Base-by-base conservation (phyloP, 306 rosid genomes). In the Acacia melanoxylon region DNA sequence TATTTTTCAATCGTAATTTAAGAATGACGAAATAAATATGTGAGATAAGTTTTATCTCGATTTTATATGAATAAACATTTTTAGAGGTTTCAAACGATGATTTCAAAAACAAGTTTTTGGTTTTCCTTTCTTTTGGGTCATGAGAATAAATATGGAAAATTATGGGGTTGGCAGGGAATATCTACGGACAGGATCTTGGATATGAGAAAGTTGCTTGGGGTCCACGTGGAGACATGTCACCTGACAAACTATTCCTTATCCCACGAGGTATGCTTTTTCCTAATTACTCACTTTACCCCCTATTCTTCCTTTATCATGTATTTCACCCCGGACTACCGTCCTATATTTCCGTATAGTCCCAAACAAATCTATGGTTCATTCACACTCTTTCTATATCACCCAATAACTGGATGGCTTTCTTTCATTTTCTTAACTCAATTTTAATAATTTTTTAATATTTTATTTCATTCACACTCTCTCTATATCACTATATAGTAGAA, bases 181-280 rank as follows among this genome's bases (percentile, higher is more conserved):
- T 93, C 99, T 14, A 95, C 99, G 63, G 99, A 95, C 91, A 89
- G 86, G 89, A 89, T 95, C 52, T 44, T 93, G 10, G 99, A 95
- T 75, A 91, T 90, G 87, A 91, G 97, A 66, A 95, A 89, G 90
- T 93, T 95, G 42, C 78, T 95, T 58, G 91, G 85, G 0, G 98
- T 91, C 0, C 95, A 95, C 85, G 90, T 92, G 29, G 94, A 92
- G 69, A 95, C 97, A 25, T 95, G 99, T 69, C 95, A 93, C 76
- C 81, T 93, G 79, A 95, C 99, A 27, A 91, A 92, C 79, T 92
- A 86, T 87, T 89, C 99, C 69, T 48, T 95, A 0, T 86, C 96
- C 27, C 98, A 95, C 51, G 98, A 95, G 99, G 99, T 92, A 85
- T 16, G 48, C 31, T 9, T 44, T 31, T 24, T 24, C 20, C n/a